Evolutionary conservation across 2,329 filamentous ascomycete genomes (phyloP).

Genomic region (Microthyrium microscopicum): DNA sequence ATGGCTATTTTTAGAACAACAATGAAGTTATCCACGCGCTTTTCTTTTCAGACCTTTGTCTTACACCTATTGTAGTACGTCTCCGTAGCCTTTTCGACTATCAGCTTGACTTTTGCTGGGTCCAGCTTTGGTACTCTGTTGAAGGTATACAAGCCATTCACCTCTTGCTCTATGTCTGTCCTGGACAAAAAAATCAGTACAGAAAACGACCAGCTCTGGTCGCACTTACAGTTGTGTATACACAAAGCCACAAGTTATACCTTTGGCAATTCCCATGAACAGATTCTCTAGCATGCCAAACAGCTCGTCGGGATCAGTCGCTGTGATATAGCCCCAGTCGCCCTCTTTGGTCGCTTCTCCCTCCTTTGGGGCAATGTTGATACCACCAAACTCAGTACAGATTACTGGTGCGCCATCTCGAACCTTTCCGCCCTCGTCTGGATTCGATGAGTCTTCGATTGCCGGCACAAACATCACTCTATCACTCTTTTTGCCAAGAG

Average conservation of each 20-base stretch:
- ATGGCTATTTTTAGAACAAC: too few relatives aligned
- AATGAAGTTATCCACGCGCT: too few relatives aligned
- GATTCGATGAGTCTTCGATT: constrained; percentile 23
- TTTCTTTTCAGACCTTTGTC: too few relatives aligned
- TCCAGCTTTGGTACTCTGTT: constrained; percentile 44
- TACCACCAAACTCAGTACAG: constrained; percentile 51
- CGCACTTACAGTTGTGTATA: constrained; percentile 45
- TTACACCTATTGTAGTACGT: constrained; percentile 28
- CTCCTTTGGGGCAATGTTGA: constrained; percentile 42
- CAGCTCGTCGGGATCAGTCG: constrained; percentile 41
- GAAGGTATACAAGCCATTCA: constrained; percentile 49
- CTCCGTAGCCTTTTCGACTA: constrained; percentile 37
- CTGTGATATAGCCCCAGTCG: constrained; percentile 55
- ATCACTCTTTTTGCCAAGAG: constrained; percentile 35
- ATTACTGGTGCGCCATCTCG: constrained; percentile 40
- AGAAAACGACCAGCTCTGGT: constrained; percentile 8
- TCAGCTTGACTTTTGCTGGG: constrained; percentile 36
- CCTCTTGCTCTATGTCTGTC: constrained; percentile 47
- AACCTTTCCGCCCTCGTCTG: constrained; percentile 36
- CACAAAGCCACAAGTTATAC: constrained; percentile 43
- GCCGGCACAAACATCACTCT: constrained; percentile 36
- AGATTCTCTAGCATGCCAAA: constrained; percentile 41
- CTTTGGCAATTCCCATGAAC: constrained; percentile 39
- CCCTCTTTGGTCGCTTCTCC: constrained; percentile 18
- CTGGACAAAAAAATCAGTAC: constrained; percentile 21